These are phyloP conservation scores for Thermothelomyces thermophilus DNA, from an alignment of 2,329 filamentous ascomycete genomes.

Conservation along the genomic window DNA sequence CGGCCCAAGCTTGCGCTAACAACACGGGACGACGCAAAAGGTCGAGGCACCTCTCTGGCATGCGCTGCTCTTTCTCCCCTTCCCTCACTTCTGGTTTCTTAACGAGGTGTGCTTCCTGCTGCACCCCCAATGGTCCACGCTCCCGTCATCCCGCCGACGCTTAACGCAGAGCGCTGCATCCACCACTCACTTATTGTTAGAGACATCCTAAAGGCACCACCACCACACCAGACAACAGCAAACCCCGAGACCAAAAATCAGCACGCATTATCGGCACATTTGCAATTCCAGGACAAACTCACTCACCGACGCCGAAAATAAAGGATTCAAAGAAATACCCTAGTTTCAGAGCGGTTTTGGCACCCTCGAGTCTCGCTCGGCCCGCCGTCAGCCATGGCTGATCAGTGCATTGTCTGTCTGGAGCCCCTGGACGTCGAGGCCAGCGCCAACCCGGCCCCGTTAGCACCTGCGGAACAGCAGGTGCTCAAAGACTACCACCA, in stretches of 20 bases:
- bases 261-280: slow-evolving; percentile 6
- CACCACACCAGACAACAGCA: no score
- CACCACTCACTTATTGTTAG: neutral
- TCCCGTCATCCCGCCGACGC: slow-evolving; percentile 3
- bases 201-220: no score
- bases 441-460: slow-evolving; percentile 16
- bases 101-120: neutral
- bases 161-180: neutral
- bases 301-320: neutral
- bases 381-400: slow-evolving; percentile 42
- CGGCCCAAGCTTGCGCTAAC: slow-evolving; percentile 17
- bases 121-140: slow-evolving; percentile 10
- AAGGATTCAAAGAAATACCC: neutral
- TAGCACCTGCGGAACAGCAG: slow-evolving; percentile 15
- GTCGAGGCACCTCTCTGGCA: slow-evolving; percentile 16
- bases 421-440: slow-evolving; percentile 44
- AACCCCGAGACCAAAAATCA: neutral
- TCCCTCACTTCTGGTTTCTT: slow-evolving; percentile 9
- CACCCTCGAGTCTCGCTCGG: slow-evolving; percentile 29
- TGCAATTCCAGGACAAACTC: slow-evolving; percentile 1
- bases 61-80: slow-evolving; percentile 18
- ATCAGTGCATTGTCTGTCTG: slow-evolving; percentile 65
- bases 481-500: slow-evolving; percentile 13
- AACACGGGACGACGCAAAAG: slow-evolving; percentile 19
- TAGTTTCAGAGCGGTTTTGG: slow-evolving; percentile 38